phyloP scores from a whole-genome alignment of 2,329 filamentous ascomycete genomes.

The Huntiella abstrusa region DNA sequence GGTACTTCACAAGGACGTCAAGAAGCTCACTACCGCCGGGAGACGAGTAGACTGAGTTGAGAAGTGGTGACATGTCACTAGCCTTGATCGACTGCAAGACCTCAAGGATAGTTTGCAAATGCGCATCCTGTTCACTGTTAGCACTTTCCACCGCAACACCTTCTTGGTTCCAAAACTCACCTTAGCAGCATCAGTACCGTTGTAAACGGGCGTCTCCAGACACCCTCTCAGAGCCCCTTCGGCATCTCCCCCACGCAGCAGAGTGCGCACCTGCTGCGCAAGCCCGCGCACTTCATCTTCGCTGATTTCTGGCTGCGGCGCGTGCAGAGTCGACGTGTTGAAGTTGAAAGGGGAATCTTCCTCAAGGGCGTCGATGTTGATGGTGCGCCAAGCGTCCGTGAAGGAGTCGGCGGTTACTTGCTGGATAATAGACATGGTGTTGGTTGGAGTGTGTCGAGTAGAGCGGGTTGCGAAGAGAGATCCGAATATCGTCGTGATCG shows the following conservation, averaged over 20 bases:
- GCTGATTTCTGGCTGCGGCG: slow-evolving; percentile 52
- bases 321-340: slow-evolving; percentile 65
- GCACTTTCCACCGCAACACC: no score
- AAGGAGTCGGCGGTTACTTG: slow-evolving; percentile 42
- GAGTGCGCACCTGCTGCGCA: slow-evolving; percentile 66
- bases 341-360: slow-evolving; percentile 86
- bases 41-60: slow-evolving; percentile 61
- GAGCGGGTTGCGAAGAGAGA: neutral
- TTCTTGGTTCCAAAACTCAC: slow-evolving; percentile 18
- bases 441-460: neutral
- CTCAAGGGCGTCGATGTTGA: slow-evolving; percentile 83
- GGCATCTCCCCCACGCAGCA: slow-evolving; percentile 68
- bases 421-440: slow-evolving; percentile 46
- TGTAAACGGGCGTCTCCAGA: slow-evolving; percentile 69
- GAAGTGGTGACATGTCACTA: slow-evolving; percentile 79
- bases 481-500: neutral
- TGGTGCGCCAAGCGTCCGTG: slow-evolving; percentile 58
- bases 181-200: slow-evolving; percentile 38
- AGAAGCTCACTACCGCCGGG: slow-evolving; percentile 68
- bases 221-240: slow-evolving; percentile 73
- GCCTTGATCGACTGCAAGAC: slow-evolving; percentile 92
- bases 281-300: slow-evolving; percentile 64
- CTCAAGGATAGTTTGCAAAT: slow-evolving; percentile 75
- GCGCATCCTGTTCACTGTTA: slow-evolving; percentile 44
- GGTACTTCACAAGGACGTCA: slow-evolving; percentile 94